These are phyloP conservation scores for Thinopyrum obtusiflorum DNA, from an alignment of 202 grass and related monocot species.

Conservation along the genomic window DNA sequence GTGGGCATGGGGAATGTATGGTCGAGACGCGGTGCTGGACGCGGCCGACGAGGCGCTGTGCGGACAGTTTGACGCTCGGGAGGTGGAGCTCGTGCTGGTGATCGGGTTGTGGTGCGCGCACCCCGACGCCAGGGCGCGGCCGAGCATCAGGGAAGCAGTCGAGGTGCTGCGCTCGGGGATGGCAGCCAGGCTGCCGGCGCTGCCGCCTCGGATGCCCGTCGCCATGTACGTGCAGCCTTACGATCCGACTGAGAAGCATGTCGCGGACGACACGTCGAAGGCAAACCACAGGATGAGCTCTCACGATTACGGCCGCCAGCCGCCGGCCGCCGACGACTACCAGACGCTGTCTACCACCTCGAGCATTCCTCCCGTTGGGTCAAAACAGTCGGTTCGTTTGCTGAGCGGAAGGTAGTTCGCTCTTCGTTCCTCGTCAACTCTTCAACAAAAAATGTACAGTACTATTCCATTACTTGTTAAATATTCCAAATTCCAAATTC, in stretches of 20 bases:
- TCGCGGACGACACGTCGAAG: background rate
- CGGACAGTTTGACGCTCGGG: background rate
- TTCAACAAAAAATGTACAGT: background rate
- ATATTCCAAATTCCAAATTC: no score
- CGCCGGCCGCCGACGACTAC: background rate
- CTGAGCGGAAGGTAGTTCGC: background rate
- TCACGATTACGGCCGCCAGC: background rate
- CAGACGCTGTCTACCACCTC: background rate
- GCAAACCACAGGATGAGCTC: background rate
- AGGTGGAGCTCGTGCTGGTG: background rate
- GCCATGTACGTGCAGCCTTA: constrained; percentile 5
- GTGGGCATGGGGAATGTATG: background rate
- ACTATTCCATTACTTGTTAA: no score
- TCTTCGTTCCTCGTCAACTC: background rate
- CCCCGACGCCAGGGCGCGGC: background rate
- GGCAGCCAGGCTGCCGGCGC: background rate
- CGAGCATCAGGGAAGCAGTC: background rate
- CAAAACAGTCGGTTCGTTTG: background rate
- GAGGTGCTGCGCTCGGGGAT: background rate
- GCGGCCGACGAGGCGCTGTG: background rate
- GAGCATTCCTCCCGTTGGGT: background rate
- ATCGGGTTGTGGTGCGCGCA: background rate
- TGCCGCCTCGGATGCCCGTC: background rate
- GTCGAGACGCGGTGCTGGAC: background rate
- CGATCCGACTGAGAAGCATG: background rate